Percentiles rank a stretch among this genome's conserved stretches.
These are phyloP conservation scores for Dactylonectria estremocensis DNA, from an alignment of 2,329 filamentous ascomycete species.

Conservation along the genomic window DNA sequence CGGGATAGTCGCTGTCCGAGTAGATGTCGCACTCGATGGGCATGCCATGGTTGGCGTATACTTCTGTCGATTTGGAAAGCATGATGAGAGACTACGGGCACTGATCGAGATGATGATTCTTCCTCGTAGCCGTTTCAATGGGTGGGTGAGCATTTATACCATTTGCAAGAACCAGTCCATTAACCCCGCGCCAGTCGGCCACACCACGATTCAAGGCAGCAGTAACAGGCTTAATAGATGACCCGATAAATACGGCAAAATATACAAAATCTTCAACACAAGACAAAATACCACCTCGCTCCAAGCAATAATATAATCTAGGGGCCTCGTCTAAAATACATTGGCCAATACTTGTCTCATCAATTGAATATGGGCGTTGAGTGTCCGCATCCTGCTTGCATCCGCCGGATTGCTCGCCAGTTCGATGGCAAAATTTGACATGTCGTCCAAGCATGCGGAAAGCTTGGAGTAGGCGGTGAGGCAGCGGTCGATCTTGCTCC, in stretches of 20 bases:
- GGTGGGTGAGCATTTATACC: constrained; percentile 7
- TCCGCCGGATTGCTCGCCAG: neutral
- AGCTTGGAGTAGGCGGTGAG: neutral
- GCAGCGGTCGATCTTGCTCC: neutral
- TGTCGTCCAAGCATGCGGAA: neutral
- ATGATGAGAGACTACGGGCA: constrained; percentile 24
- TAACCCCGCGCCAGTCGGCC: constrained; percentile 14
- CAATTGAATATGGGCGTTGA: neutral
- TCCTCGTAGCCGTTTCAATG: neutral
- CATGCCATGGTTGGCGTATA: constrained; percentile 51
- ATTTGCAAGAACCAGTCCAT: neutral
- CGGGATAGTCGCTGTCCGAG: constrained; percentile 41
- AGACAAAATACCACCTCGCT: neutral
- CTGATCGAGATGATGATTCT: neutral
- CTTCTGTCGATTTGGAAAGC: constrained; percentile 47
- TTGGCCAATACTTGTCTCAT: neutral
- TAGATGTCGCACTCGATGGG: constrained; percentile 57
- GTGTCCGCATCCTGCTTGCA: neutral
- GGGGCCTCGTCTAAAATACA: neutral
- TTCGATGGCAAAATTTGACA: neutral
- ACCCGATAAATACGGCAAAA: constrained; percentile 7
- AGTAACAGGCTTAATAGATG: constrained; percentile 17
- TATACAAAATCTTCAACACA: neutral
- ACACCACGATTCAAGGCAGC: constrained; percentile 4
- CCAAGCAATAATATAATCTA: neutral